These are phyloP conservation scores for Pythium dissotocum DNA, from an alignment of 352 stramenopile species.

Conservation along the genomic window DNA sequence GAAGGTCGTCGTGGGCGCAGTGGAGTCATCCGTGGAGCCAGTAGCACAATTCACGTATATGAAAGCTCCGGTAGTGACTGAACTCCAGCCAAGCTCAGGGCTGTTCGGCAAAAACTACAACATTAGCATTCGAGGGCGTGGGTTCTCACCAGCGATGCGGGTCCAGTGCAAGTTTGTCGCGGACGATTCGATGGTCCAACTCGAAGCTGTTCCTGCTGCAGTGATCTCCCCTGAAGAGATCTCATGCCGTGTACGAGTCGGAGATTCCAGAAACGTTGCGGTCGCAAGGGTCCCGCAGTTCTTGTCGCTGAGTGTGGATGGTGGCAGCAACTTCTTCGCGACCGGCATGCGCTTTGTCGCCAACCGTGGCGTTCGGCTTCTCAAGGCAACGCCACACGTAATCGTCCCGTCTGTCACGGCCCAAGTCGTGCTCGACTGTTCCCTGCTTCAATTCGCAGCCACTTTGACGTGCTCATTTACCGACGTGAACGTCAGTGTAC, in stretches of 20 bases:
- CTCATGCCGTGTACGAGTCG: slow-evolving; percentile 1
- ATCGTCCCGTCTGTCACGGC: slow-evolving; percentile 17
- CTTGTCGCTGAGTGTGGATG: slow-evolving; percentile 27
- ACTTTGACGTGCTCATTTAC: slow-evolving; percentile 16
- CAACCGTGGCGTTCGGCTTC: slow-evolving; percentile 9
- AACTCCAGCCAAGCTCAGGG: slow-evolving; percentile 9
- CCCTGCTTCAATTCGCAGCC: background rate
- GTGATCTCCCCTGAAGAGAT: slow-evolving; percentile 13
- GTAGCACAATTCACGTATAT: slow-evolving; percentile 19
- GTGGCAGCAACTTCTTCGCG: slow-evolving; percentile 15
- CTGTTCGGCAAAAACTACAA: slow-evolving; percentile 10
- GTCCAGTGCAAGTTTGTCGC: slow-evolving; percentile 17
- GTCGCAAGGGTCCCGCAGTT: background rate
- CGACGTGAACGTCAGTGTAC: slow-evolving; percentile 13
- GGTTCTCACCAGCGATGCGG: slow-evolving; percentile 9
- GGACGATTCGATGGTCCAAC: background rate
- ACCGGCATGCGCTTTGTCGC: slow-evolving; percentile 16
- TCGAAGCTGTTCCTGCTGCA: slow-evolving; percentile 2
- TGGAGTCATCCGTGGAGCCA: background rate
- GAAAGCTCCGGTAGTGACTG: slow-evolving; percentile 3
- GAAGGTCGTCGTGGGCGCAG: slow-evolving; percentile 5
- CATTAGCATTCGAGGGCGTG: slow-evolving; percentile 14
- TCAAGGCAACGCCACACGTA: slow-evolving; percentile 11
- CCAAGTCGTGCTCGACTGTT: slow-evolving; percentile 9
- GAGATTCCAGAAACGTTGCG: background rate